A percentile compares a stretch with the other conserved stretches of the same genome.
These are phyloP conservation scores for Aspergillus fijiensis DNA, from an alignment of 2,329 filamentous ascomycete genomes.

Conservation along the genomic window DNA sequence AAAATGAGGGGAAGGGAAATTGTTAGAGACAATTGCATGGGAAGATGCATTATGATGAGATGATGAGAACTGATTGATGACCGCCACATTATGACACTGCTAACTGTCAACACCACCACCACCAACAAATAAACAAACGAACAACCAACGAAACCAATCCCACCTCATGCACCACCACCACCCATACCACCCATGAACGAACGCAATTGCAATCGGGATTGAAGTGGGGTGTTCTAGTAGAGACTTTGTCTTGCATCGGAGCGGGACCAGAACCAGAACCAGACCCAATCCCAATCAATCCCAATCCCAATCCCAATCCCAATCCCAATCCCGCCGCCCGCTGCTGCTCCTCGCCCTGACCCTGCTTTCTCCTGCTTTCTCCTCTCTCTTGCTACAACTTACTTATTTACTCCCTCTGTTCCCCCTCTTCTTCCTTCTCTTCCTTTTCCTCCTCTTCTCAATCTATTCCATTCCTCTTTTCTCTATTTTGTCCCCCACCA, in stretches of 20 bases:
- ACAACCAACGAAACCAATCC: neutral
- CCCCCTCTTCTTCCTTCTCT: constrained; percentile 14
- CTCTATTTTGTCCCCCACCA: constrained; percentile 4
- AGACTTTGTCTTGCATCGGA: neutral
- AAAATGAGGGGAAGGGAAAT: neutral
- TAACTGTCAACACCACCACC: neutral
- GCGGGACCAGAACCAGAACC: neutral
- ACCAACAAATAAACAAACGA: neutral
- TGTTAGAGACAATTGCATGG: no score
- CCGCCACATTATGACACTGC: no score
- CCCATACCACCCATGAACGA: neutral
- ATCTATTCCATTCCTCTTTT: constrained; percentile 8
- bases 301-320: neutral
- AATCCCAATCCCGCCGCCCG: constrained; percentile 4
- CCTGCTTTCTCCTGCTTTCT: constrained; percentile 1
- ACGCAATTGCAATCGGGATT: neutral
- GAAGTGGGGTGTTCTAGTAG: neutral
- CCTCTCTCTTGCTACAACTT: neutral
- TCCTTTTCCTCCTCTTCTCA: constrained; percentile 7
- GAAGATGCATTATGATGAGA: neutral
- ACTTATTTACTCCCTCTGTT: constrained; percentile 12
- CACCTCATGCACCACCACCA: neutral
- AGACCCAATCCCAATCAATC: no score
- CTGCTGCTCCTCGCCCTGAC: neutral
- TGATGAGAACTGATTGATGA: neutral